Percentiles rank a stretch among this genome's conserved stretches.
Conservation (phyloP, 1,284 basidiomycete species). For the Pseudozyma sp. region DNA sequence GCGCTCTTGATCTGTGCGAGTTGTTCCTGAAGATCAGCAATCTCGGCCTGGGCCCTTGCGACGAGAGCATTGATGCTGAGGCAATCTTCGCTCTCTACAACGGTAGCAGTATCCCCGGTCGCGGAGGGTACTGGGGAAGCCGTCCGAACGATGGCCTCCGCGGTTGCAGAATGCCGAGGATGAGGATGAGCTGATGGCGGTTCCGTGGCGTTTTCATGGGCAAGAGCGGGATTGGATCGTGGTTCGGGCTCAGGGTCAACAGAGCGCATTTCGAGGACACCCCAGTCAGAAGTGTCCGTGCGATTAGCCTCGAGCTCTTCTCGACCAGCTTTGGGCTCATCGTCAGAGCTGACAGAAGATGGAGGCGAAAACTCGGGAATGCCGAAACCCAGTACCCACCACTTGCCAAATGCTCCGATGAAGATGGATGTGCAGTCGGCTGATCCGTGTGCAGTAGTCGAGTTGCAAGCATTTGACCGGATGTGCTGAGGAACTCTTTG, state of each 20-base stretch:
- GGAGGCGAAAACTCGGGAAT: slow-evolving; percentile 30
- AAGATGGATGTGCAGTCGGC: slow-evolving; percentile 78
- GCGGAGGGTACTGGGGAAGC: slow-evolving; percentile 4
- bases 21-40: slow-evolving; percentile 77
- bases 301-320: slow-evolving; percentile 77
- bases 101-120: slow-evolving; percentile 3
- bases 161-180: slow-evolving; percentile 1
- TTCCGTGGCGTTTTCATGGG: slow-evolving; percentile 11
- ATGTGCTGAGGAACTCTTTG: not conserved
- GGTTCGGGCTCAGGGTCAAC: slow-evolving; percentile 39
- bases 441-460: slow-evolving; percentile 50
- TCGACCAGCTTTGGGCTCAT: slow-evolving; percentile 67
- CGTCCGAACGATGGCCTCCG: slow-evolving; percentile 6
- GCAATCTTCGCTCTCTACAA: slow-evolving; percentile 19
- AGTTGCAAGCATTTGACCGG: slow-evolving; percentile 3
- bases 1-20: slow-evolving; percentile 76
- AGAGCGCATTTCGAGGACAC: slow-evolving; percentile 75
- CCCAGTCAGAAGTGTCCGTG: slow-evolving; percentile 73
- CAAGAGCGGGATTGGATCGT: slow-evolving; percentile 25
- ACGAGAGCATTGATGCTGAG: slow-evolving; percentile 39
- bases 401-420: slow-evolving; percentile 85
- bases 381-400: slow-evolving; percentile 81
- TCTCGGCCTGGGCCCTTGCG: slow-evolving; percentile 27
- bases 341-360: slow-evolving; percentile 76
- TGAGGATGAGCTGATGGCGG: slow-evolving; percentile 6